Percentiles rank a stretch among this genome's conserved stretches.
These are phyloP conservation scores for Pseudophaeomoniella oleicola DNA, from an alignment of 2,329 filamentous ascomycete genomes.

Conservation along the genomic window DNA sequence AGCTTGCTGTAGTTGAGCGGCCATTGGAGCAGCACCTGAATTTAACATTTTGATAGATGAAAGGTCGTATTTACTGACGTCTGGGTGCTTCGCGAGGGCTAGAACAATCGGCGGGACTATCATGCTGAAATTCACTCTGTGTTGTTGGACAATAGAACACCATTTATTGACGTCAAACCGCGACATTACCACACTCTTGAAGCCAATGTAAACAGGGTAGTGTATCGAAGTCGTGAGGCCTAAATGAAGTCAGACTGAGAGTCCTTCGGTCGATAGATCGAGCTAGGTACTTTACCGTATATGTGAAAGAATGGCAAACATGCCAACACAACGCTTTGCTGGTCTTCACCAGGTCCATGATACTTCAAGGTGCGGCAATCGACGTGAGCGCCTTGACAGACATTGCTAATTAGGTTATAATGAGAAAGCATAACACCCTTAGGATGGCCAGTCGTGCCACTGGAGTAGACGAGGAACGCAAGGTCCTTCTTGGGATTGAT, in stretches of 20 bases:
- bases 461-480: constrained; percentile 76
- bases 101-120: constrained; percentile 76
- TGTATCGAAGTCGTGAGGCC: constrained; percentile 60
- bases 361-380: constrained; percentile 44
- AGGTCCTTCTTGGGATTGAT: constrained; percentile 57
- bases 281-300: constrained; percentile 53
- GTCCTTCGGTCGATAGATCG: too few species aligned
- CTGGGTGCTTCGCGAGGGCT: constrained; percentile 62
- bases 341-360: constrained; percentile 43
- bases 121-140: constrained; percentile 63
- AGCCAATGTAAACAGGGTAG: constrained; percentile 49
- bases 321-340: constrained; percentile 59
- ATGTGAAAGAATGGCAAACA: constrained; percentile 87
- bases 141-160: constrained; percentile 60
- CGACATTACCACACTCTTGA: constrained; percentile 55
- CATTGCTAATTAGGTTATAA: constrained; percentile 65
- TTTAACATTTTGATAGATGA: constrained; percentile 69
- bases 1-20: constrained; percentile 61
- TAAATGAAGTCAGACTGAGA: too few species aligned
- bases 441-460: constrained; percentile 77
- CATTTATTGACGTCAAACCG: constrained; percentile 72
- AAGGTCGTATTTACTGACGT: constrained; percentile 68
- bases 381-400: constrained; percentile 37
- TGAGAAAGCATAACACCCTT: constrained; percentile 87
- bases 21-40: constrained; percentile 74